Evolutionary conservation across 345 rosid species (phyloP).

Genomic region (Noccaea bulbosa): DNA sequence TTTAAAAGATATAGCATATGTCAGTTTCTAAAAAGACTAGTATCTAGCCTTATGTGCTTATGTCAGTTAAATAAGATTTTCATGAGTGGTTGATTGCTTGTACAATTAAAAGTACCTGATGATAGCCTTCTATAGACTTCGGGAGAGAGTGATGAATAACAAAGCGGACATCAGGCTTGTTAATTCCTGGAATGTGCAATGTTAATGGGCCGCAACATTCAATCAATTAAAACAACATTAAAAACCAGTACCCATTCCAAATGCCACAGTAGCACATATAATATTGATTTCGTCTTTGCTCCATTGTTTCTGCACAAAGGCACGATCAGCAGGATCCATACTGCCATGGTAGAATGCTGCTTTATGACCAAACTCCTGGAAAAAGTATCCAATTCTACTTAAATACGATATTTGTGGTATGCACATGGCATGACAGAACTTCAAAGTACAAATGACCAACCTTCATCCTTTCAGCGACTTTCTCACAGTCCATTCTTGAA

Average conservation of each 20-base stretch:
- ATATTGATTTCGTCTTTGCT: constrained; percentile 98
- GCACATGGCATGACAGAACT: constrained; percentile 16
- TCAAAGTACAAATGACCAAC: constrained; percentile 50
- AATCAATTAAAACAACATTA: constrained; percentile 29
- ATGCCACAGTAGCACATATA: constrained; percentile 97
- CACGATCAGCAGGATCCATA: constrained; percentile 82
- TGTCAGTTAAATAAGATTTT: background rate
- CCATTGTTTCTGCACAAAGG: constrained; percentile 91
- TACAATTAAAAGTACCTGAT: constrained; percentile 63
- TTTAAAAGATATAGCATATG: constrained; percentile 22
- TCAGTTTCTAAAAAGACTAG: constrained; percentile 8
- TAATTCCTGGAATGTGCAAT: constrained; percentile 69
- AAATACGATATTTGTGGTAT: constrained; percentile 23
- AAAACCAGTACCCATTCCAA: constrained; percentile 88
- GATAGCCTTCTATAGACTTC: constrained; percentile 98
- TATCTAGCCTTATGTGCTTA: constrained; percentile 20
- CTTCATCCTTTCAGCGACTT: constrained; percentile 88
- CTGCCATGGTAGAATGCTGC: constrained; percentile 97
- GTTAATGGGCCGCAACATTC: constrained; percentile 33
- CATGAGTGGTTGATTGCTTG: background rate
- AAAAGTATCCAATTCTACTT: constrained; percentile 24
- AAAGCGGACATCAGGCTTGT: constrained; percentile 99
- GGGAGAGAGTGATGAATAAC: constrained; percentile 99
- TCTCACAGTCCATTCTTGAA: constrained; percentile 98
- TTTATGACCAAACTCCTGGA: constrained; percentile 89